Base-by-base conservation (phyloP, 805 yeast genomes). In the Tetrapisispora iriomotensis region DNA sequence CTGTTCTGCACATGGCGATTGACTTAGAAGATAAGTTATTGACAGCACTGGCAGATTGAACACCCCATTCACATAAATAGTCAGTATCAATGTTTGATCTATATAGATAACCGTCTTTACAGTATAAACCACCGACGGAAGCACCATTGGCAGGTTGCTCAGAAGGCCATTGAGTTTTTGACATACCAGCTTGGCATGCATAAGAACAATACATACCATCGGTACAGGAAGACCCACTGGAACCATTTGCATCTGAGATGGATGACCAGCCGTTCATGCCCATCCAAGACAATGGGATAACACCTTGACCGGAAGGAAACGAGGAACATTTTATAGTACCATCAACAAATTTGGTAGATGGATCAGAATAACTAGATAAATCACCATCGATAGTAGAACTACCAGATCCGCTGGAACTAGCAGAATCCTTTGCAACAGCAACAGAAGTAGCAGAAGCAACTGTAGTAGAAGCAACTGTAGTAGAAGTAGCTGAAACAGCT, bases 171-270 rank as follows among this genome's bases (percentile, higher is more conserved):
- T 90, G 98, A 41, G 96, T 86, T 78, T 90, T 90, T 57, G 96
- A 85, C 95, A 86, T 85, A 75, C 97, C 98, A 31, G 96, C 78
- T 71, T 87, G 94, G 72, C 98, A 90, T 44, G 97, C 95, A 67
- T 90, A 90, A 43, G 97, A 90, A 70, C 98, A 90, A 78, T 84
- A 86, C 56, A 75, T 75, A 43, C 96, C 97, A 51, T 88, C 96
- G 46, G 68, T 62, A 72, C 98, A 90, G 34, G 73, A 55, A 35
- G 68, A 62, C 40, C 73, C 69, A 38, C 82, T 71, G 45, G 85
- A 74, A 47, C 85, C 77, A 45, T 55, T 52, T 33, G 47, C 28
- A 47, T 51, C 47, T 49, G 54, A 56, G 34, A 61, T 47, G 15
- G 62, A 59, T 24, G 73, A 51, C 72, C 74, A 73, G 49, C 78